Base-by-base conservation (phyloP, 306 rosid genomes). In the Mimosa pudica region DNA sequence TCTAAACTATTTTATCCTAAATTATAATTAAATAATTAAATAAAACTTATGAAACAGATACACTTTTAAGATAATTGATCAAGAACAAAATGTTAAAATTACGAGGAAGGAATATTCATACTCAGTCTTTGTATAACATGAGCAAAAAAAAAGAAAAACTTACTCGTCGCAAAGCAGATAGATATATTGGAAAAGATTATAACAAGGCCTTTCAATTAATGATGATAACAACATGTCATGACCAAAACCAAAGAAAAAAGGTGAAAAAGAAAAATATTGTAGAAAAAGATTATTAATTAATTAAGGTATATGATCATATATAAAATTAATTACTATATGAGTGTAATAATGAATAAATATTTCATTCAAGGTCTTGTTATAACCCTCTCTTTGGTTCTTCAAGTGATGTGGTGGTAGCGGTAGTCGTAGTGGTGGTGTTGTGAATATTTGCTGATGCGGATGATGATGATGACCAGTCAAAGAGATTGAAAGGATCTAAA, bases 401-500 rank as follows among this genome's bases (percentile, higher is more conserved):
- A 76, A 70, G 76, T 10, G 77, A 51, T 30, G 73, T 81, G 66
- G 79, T 76, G 82, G 9, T 46, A 10, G 9, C 9, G 49, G 73
- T 81, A 61, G 79, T 76, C 80, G 9, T 46, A 10, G 9, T 46
- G 49, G 2, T 68, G 76, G 8, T 42, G 73, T 45, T 10, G 54
- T 58, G 68, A 71, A 60, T 60, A 60, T 84, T 81, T 60, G 65
- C 65, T 20, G 65, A 20, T 57, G 63, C 33, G 7, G 63, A 18
- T 8, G 65, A 20, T 60, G 88, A 66, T 42, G 87, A 64, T 64
- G 70, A 84, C 84, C 90, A 87, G 77, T 87, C 96, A 79, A 89
- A 83, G 70, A 89, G 73, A 76, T 51, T 79, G 79, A 87, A 90
- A 14, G 94, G 89, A 82, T 92, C 92, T 75, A 87, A 79, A 71